These are phyloP conservation scores for Rubia tinctorum DNA, from an alignment of 305 asterid species.

Conservation along the genomic window DNA sequence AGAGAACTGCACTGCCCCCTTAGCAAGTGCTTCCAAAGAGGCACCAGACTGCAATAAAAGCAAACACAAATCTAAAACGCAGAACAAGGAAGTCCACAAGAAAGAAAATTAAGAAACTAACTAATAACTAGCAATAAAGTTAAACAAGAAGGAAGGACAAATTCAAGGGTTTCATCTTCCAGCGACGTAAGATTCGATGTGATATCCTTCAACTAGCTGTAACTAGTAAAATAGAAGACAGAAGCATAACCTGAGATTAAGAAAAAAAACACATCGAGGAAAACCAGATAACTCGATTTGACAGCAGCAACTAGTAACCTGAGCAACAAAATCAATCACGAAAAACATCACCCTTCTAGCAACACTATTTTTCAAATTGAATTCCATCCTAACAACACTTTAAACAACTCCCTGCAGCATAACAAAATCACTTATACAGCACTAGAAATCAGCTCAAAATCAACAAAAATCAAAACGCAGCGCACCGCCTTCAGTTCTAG, in stretches of 20 bases:
- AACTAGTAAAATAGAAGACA: not conserved
- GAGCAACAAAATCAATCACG: not conserved
- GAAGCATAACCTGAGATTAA: not conserved
- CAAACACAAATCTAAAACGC: not conserved
- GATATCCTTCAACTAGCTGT: not conserved
- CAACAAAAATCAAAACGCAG: not conserved
- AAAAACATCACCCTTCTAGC: not conserved
- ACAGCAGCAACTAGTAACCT: not conserved
- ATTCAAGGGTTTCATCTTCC: not conserved
- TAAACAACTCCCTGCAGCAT: not conserved
- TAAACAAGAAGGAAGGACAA: not conserved
- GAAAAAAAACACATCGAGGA: not conserved
- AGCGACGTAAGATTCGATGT: not conserved
- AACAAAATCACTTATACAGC: not conserved
- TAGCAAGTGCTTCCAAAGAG: slow-evolving; percentile 92
- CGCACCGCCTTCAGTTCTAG: not conserved
- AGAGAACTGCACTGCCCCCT: slow-evolving; percentile 91
- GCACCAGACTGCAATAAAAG: slow-evolving; percentile 69
- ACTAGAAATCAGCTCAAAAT: not conserved
- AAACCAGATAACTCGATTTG: not conserved
- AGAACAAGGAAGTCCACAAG: not conserved
- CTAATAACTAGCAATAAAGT: not conserved
- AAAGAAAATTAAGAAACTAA: not conserved
- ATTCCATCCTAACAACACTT: not conserved
- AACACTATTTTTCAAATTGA: not conserved